Evolutionary conservation across 2,329 filamentous ascomycete genomes (phyloP).

Genomic region (Nothopassalora personata): DNA sequence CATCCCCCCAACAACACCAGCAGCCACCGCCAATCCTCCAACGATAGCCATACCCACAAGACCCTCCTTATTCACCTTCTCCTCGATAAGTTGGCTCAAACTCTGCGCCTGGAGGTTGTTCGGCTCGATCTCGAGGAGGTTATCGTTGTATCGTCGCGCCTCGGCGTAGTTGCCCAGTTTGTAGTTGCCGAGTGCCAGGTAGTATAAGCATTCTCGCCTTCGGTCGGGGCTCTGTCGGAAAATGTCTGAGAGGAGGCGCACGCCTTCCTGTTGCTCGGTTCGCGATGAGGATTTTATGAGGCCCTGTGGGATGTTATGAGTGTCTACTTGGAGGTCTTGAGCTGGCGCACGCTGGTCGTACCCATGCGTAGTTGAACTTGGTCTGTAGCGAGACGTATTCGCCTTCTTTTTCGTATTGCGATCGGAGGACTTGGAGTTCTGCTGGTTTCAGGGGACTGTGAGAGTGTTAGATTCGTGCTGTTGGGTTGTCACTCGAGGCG

Average conservation of each 20-base stretch:
- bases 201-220: conserved; percentile 95
- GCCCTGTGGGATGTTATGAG: conserved; percentile 52
- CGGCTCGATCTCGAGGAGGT: conserved; percentile 84
- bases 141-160: conserved; percentile 88
- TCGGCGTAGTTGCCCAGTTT: conserved; percentile 97
- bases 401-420: conserved; percentile 96
- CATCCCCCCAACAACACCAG: conserved; percentile 86
- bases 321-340: background rate
- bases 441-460: conserved; percentile 77
- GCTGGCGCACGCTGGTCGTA: conserved; percentile 37
- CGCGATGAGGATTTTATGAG: conserved; percentile 87
- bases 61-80: conserved; percentile 92
- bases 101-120: conserved; percentile 86
- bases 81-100: conserved; percentile 81
- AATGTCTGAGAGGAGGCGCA: conserved; percentile 49
- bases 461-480: background rate
- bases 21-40: conserved; percentile 84
- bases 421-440: conserved; percentile 85
- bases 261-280: conserved; percentile 48
- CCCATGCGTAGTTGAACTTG: conserved; percentile 99
- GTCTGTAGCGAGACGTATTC: conserved; percentile 96
- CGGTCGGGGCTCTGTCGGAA: conserved; percentile 91
- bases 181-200: conserved; percentile 94
- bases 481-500: background rate
- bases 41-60: conserved; percentile 92